Evolutionary conservation across 2,329 filamentous ascomycete genomes (phyloP).

Genomic region (Aquanectria penicillioides): DNA sequence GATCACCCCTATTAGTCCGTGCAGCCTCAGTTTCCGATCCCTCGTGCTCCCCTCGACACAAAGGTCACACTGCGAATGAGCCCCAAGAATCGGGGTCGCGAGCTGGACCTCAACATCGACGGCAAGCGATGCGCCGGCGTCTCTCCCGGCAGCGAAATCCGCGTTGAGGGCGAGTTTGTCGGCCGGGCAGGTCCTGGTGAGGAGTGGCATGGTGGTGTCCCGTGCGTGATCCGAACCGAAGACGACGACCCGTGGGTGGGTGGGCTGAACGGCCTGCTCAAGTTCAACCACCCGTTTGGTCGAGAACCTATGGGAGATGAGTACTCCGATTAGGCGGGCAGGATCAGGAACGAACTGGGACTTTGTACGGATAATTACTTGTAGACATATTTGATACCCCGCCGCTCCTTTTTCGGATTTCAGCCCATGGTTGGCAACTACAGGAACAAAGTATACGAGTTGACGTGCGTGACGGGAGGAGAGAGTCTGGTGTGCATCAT

Average conservation of each 20-base stretch:
- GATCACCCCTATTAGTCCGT: conserved; percentile 92
- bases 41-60: conserved; percentile 89
- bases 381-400: conserved; percentile 18
- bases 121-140: conserved; percentile 76
- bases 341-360: background rate
- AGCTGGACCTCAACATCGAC: conserved; percentile 83
- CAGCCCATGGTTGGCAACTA: background rate
- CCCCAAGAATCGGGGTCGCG: conserved; percentile 79
- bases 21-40: conserved; percentile 91
- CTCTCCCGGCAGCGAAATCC: conserved; percentile 81
- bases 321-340: conserved; percentile 35
- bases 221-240: conserved; percentile 82
- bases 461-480: too few relatives aligned
- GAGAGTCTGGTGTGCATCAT: too few relatives aligned
- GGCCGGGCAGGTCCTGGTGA: conserved; percentile 52
- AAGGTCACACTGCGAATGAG: conserved; percentile 85
- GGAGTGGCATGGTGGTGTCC: conserved; percentile 82
- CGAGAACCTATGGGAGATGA: conserved; percentile 47
- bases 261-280: conserved; percentile 89
- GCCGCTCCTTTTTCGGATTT: background rate
- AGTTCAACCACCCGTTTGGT: conserved; percentile 98
- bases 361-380: background rate
- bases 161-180: conserved; percentile 88
- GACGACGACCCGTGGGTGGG: conserved; percentile 97
- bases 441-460: background rate